Base-by-base conservation (phyloP, 371 early-diverging fungal genomes). In the Dichotomocladium elegans region DNA sequence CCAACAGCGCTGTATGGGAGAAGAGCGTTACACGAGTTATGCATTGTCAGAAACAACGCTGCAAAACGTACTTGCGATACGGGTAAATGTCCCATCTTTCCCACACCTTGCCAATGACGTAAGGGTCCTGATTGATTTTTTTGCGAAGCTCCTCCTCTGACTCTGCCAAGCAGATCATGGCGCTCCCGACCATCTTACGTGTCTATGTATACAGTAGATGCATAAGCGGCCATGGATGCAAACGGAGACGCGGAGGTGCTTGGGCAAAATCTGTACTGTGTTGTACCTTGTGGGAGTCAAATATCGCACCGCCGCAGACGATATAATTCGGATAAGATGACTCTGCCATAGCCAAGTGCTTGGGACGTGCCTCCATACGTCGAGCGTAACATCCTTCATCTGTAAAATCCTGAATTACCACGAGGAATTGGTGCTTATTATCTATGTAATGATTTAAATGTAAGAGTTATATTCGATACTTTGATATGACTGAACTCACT, bases 31-130 rank as follows among this genome's bases (percentile, higher is more conserved):
- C 12, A 12, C 27, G 9, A 26, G 41, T 26, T 14, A 10, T 25
- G 22, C 4, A 14, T 21, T 11, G 17, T 2, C 28, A 50, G 11
- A 10, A 40, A 41, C 24, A 11, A 41, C 14, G 8, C 24, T 19
- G 7, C 10, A 37, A 12, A 17, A 52, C 62, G 49, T 49, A 53
- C 62, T 48, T 48, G 17, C 52, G 25, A 26, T 64, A 80, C 7
- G 81, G 83, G 4, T 58, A 55, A 42, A 83, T 62, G 11, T 70
- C 64, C 51, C 61, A 68, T 27, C 61, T 64, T 48, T 77, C 73
- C 84, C 84, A 83, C 7, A 83, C 84, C 40, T 73, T 74, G 19
- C 74, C 80, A 5, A 58, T 54, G n/a, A 77, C 68, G 58, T 83
- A 83, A 6, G 70, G 70, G 42, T 83, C 84, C 22, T 63, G 47